Percentiles rank a stretch among this genome's conserved stretches.
Conservation (phyloP, 192 early-diverging fungal species). For the Coemansia sp. region DNA sequence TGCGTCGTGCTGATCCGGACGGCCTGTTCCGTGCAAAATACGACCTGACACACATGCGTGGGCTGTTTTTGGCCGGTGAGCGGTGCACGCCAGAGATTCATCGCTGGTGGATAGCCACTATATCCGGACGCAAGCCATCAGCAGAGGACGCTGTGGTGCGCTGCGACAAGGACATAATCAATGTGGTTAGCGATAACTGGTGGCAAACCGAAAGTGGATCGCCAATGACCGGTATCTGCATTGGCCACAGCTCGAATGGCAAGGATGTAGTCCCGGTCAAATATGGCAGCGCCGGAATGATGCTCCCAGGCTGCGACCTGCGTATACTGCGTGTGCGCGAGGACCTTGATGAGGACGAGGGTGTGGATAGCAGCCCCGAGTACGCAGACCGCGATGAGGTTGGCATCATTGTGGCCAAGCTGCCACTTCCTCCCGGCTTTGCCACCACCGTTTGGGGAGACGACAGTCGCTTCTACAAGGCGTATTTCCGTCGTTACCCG, state of each 20-base stretch:
- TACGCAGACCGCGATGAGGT: conserved; percentile 58
- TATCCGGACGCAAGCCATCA: conserved; percentile 22
- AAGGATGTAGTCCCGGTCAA: conserved; percentile 43
- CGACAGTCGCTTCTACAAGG: conserved; percentile 61
- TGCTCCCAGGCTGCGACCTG: conserved; percentile 75
- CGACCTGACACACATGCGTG: conserved; percentile 60
- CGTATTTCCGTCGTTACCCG: conserved; percentile 72
- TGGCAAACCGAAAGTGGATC: conserved; percentile 89
- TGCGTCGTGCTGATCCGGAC: conserved; percentile 73
- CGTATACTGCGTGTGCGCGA: conserved; percentile 56
- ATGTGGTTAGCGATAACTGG: conserved; percentile 77
- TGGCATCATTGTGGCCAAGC: conserved; percentile 73
- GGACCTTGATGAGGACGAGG: conserved; percentile 44
- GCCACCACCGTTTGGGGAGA: conserved; percentile 79
- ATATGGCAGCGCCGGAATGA: conserved; percentile 73
- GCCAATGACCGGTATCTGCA: conserved; percentile 71
- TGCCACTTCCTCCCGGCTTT: conserved; percentile 79
- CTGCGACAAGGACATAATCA: conserved; percentile 27
- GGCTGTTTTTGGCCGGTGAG: conserved; percentile 78
- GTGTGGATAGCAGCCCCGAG: conserved; percentile 25
- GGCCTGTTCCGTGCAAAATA: conserved; percentile 55
- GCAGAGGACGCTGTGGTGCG: conserved; percentile 7
- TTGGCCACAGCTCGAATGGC: conserved; percentile 49
- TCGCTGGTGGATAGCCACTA: conserved; percentile 49
- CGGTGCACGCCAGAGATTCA: conserved; percentile 78